Conservation (phyloP, 345 rosid species). For the Populus davidiana region DNA sequence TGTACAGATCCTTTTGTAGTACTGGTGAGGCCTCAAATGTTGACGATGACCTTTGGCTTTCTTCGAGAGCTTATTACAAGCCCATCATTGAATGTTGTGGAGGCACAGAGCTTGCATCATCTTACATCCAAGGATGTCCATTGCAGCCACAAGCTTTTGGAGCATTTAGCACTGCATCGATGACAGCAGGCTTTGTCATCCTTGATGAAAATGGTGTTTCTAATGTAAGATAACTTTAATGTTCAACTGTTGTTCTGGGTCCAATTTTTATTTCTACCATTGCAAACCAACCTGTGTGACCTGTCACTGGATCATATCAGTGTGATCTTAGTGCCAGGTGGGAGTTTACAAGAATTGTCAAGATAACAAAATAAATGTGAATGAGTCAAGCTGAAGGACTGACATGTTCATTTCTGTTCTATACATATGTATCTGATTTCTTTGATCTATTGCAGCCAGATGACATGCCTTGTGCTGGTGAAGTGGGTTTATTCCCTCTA, state of each 20-base stretch:
- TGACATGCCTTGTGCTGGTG: conserved; percentile 73
- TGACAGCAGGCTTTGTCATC: conserved; percentile 75
- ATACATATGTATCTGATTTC: not conserved
- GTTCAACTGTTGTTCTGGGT: not conserved
- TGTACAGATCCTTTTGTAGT: conserved; percentile 53
- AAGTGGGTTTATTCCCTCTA: conserved; percentile 71
- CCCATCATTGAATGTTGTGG: conserved; percentile 84
- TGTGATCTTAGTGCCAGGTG: not conserved
- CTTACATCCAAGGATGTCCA: conserved; percentile 61
- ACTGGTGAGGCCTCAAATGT: conserved; percentile 86
- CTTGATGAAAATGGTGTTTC: conserved; percentile 66
- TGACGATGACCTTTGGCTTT: conserved; percentile 94
- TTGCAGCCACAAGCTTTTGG: conserved; percentile 93
- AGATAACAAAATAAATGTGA: not conserved
- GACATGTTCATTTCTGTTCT: not conserved
- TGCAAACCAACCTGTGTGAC: not conserved
- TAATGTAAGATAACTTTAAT: conserved; percentile 39
- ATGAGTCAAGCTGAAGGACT: not conserved
- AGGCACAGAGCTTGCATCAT: conserved; percentile 82
- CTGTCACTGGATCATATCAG: not conserved
- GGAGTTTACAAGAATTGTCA: not conserved
- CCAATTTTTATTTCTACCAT: not conserved
- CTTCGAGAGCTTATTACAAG: conserved; percentile 70
- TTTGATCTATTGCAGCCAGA: conserved; percentile 52
- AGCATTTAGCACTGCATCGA: conserved; percentile 66